Percentiles rank a stretch among this genome's conserved stretches.
These are phyloP conservation scores for Heracleum sosnowskyi DNA, from an alignment of 129 eudicot genomes.

Conservation along the genomic window DNA sequence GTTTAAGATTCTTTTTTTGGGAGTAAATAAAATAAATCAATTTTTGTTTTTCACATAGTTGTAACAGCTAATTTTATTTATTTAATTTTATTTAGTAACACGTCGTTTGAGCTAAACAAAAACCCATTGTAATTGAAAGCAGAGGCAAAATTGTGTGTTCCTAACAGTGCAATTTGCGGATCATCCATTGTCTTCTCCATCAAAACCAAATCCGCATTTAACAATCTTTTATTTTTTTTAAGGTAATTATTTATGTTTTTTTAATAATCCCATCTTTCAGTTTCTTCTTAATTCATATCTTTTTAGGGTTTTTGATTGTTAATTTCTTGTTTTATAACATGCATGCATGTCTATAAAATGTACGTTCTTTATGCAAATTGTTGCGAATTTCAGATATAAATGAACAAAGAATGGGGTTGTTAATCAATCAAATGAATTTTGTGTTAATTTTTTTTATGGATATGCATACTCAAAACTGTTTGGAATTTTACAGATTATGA, in stretches of 20 bases:
- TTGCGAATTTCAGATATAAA: not conserved
- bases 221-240: not conserved
- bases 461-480: not conserved
- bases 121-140: not conserved
- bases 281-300: not conserved
- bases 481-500: slow-evolving; percentile 21
- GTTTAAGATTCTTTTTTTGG: too few relatives aligned
- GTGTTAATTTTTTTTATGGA: not conserved
- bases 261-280: not conserved
- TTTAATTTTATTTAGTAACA: not conserved
- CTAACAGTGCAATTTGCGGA: slow-evolving; percentile 2
- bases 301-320: not conserved
- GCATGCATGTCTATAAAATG: not conserved
- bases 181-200: slow-evolving; percentile 15
- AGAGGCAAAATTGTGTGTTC: not conserved
- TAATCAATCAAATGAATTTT: not conserved
- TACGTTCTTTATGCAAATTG: not conserved
- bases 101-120: slow-evolving; percentile 1
- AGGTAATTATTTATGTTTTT: not conserved
- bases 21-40: too few relatives aligned
- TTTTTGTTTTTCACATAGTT: too few relatives aligned
- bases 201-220: not conserved
- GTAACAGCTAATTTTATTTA: not conserved
- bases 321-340: not conserved
- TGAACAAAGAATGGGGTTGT: not conserved